Evolutionary conservation across 2,329 filamentous ascomycete genomes (phyloP).

Genomic region (Emergomyces pasteurianus): DNA sequence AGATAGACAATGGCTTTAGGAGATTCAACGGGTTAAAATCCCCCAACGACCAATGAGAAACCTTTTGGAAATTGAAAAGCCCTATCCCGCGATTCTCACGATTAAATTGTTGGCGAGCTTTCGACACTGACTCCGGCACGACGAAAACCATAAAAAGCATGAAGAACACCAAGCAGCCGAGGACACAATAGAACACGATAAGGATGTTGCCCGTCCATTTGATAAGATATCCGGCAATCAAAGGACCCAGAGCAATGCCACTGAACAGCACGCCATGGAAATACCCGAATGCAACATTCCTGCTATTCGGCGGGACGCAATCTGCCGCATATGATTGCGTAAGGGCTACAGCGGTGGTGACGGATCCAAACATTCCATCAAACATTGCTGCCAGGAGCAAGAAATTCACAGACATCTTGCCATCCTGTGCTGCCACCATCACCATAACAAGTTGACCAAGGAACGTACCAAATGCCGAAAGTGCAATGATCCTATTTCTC

Average conservation of each 20-base stretch:
- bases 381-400: constrained; percentile 63
- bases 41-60: constrained; percentile 22
- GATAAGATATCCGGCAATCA: constrained; percentile 69
- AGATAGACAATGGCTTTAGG: constrained; percentile 62
- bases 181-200: constrained; percentile 70
- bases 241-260: constrained; percentile 78
- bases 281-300: constrained; percentile 76
- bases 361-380: constrained; percentile 79
- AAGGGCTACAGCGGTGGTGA: constrained; percentile 68
- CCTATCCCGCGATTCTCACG: constrained; percentile 51
- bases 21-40: constrained; percentile 49
- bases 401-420: constrained; percentile 62
- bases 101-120: constrained; percentile 56
- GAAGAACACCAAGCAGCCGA: constrained; percentile 62
- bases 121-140: constrained; percentile 75
- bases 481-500: constrained; percentile 58
- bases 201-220: constrained; percentile 62
- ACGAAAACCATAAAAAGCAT: constrained; percentile 57
- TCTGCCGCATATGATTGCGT: constrained; percentile 82
- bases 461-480: constrained; percentile 64
- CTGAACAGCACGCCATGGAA: constrained; percentile 81
- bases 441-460: constrained; percentile 65
- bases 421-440: constrained; percentile 61
- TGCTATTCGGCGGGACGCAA: constrained; percentile 66
- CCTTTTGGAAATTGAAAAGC: constrained; percentile 21